phyloP scores from a whole-genome alignment of 2,329 filamentous ascomycete species.

The Thelonectria rubi region DNA sequence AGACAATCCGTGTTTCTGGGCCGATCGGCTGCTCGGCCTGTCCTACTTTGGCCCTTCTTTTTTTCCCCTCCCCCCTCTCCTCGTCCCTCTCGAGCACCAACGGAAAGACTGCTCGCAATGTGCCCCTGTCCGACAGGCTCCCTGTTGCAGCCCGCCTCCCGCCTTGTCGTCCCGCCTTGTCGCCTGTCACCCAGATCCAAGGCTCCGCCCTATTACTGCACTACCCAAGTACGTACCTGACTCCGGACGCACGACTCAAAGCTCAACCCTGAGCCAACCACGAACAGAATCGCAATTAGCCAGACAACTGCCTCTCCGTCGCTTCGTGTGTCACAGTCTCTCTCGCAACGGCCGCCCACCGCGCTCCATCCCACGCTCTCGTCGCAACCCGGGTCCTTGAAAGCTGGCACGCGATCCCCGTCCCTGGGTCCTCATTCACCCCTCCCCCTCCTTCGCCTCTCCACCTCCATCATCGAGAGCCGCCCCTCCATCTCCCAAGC shows the following conservation, averaged over 20 bases:
- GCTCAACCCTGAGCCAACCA: slow-evolving; percentile 1
- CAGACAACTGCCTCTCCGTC: slow-evolving; percentile 3
- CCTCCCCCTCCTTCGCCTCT: slow-evolving; percentile 30
- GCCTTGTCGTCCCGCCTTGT: background rate
- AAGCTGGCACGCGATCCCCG: slow-evolving; percentile 41
- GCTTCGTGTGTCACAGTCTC: slow-evolving; percentile 10
- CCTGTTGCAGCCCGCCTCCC: slow-evolving; percentile 13
- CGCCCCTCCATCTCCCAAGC: slow-evolving; percentile 35
- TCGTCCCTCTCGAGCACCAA: background rate
- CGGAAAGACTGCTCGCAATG: slow-evolving; percentile 5
- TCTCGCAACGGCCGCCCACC: slow-evolving; percentile 9
- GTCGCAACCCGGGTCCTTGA: slow-evolving; percentile 13
- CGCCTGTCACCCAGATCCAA: slow-evolving; percentile 23
- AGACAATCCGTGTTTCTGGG: slow-evolving; percentile 4
- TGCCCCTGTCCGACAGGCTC: slow-evolving; percentile 13
- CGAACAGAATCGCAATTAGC: slow-evolving; percentile 2
- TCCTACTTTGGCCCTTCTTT: background rate
- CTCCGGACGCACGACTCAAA: slow-evolving; percentile 4
- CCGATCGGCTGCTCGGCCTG: background rate
- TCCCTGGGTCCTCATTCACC: slow-evolving; percentile 27
- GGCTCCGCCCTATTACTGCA: slow-evolving; percentile 16
- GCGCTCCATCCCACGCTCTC: slow-evolving; percentile 20
- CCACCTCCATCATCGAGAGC: slow-evolving; percentile 37
- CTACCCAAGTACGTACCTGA: background rate
- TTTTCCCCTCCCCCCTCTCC: background rate